Base-by-base conservation (phyloP, 805 yeast species). In the Cyberlindnera maritima region DNA sequence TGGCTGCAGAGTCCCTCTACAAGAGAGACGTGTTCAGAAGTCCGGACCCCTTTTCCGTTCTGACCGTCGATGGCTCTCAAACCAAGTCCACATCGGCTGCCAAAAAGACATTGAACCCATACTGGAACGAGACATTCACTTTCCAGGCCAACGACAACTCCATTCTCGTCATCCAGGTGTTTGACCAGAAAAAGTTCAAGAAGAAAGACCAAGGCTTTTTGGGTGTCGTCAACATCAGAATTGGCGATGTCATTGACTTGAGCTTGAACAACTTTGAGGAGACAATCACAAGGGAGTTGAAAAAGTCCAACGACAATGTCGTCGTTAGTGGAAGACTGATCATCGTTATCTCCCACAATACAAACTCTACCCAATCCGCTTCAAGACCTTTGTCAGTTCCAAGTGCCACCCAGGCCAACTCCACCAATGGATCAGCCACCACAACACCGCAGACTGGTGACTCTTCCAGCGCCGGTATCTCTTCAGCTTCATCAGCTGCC, bases 191-290 rank as follows among this genome's bases (percentile, higher is more conserved):
- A 66, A 94, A 94, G 68, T 94, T 94, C 72, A 94, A 94, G 67
- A 90, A 89, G 81, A 91, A 90, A 77, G 99, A 94, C 65, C 99
- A 94, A 68, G 99, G 99, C 5, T 94, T 94, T 59, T 73, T 94
- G 44, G 99, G 99, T 48, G 98, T 94, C 17, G 94, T 94, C 51
- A 94, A 94, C 65, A 79, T 94, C 43, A 76, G 95, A 55, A 79
- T 94, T 26, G 92, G 92, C 36, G 98, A 94, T 65, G 89, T 88
- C 25, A 78, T 92, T 48, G 95, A 90, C 63, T 72, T 84, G 45
- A 70, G 69, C 36, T 41, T 62, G 61, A 69, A 69, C 13, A 62
- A 63, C 32, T 53, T 60, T 34, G 91, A 85, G 64, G 96, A 91
- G 66, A 92, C 97, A 49, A 83, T 92, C 48, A 91, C 98, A 1